phyloP scores from a whole-genome alignment of 768 basidiomycete genomes.

The Ramaria sp. region DNA sequence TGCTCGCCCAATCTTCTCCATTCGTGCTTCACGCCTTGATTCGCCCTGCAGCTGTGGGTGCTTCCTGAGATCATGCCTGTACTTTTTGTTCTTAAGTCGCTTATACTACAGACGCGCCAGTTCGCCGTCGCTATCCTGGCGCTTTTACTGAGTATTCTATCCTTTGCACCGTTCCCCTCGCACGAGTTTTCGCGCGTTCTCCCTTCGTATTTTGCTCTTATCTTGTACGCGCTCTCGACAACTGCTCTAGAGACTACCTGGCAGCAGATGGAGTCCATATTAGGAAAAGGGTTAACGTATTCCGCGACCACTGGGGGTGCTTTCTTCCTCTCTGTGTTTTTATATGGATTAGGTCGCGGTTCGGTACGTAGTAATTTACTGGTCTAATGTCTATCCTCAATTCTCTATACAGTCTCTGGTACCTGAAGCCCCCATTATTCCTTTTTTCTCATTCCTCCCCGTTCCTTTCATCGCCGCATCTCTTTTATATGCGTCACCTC shows the following conservation, averaged over 20 bases:
- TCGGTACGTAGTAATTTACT: conserved; percentile 49
- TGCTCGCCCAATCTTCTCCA: conserved; percentile 60
- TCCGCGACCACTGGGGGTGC: background rate
- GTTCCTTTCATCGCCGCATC: conserved; percentile 55
- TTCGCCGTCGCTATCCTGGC: conserved; percentile 35
- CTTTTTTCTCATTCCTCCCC: conserved; percentile 44
- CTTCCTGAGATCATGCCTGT: background rate
- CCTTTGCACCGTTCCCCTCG: conserved; percentile 38
- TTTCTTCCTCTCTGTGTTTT: conserved; percentile 13
- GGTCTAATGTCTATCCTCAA: conserved; percentile 34
- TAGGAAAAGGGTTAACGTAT: conserved; percentile 6
- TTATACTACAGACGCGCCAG: conserved; percentile 34
- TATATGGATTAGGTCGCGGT: conserved; percentile 49
- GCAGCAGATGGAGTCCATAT: background rate
- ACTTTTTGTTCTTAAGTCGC: background rate
- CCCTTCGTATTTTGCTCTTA: conserved; percentile 58
- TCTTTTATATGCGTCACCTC: conserved; percentile 48
- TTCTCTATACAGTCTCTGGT: conserved; percentile 45
- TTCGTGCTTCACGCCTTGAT: conserved; percentile 52
- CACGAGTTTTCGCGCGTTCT: conserved; percentile 31
- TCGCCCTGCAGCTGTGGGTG: conserved; percentile 35
- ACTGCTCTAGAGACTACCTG: conserved; percentile 5
- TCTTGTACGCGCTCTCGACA: conserved; percentile 4
- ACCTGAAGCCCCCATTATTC: conserved; percentile 52
- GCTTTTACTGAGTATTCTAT: conserved; percentile 42